These are phyloP conservation scores for Arthrinium puccinioides DNA, from an alignment of 2,329 filamentous ascomycete species.

Conservation along the genomic window DNA sequence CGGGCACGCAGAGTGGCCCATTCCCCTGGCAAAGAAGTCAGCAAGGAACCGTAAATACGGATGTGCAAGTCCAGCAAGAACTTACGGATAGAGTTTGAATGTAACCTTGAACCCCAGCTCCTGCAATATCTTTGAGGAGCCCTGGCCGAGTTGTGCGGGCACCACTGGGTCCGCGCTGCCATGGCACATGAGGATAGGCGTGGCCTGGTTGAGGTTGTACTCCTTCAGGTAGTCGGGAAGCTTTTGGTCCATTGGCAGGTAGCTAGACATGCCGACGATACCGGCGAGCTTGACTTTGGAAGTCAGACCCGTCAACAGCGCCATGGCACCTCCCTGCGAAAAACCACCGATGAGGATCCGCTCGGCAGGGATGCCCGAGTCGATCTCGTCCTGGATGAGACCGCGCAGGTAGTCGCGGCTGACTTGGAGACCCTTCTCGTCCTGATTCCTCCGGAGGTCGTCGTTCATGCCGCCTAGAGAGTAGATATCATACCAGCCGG, in stretches of 20 bases:
- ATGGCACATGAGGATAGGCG: slow-evolving; percentile 83
- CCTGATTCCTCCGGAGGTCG: slow-evolving; percentile 26
- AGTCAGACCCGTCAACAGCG: slow-evolving; percentile 73
- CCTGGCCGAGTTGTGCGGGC: slow-evolving; percentile 57
- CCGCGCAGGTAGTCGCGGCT: slow-evolving; percentile 70
- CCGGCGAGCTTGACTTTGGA: slow-evolving; percentile 69
- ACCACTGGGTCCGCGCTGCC: slow-evolving; percentile 74
- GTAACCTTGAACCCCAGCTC: slow-evolving; percentile 65
- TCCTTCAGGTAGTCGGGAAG: slow-evolving; percentile 49
- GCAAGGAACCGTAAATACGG: slow-evolving; percentile 1
- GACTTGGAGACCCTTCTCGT: slow-evolving; percentile 66
- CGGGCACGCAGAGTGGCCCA: slow-evolving; percentile 69
- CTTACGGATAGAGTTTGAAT: slow-evolving; percentile 69
- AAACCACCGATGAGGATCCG: slow-evolving; percentile 84
- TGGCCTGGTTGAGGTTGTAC: slow-evolving; percentile 60
- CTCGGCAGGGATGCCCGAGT: slow-evolving; percentile 70
- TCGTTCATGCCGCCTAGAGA: slow-evolving; percentile 19
- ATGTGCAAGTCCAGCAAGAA: slow-evolving; percentile 1
- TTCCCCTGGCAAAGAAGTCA: slow-evolving; percentile 37
- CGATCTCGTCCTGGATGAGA: slow-evolving; percentile 74
- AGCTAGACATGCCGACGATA: slow-evolving; percentile 78
- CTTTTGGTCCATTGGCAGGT: slow-evolving; percentile 64
- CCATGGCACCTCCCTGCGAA: slow-evolving; percentile 82
- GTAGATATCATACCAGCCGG: slow-evolving; percentile 76
- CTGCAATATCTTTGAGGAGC: slow-evolving; percentile 60